Conservation (phyloP, 2,329 filamentous ascomycete species). For the Penicillium sp. region DNA sequence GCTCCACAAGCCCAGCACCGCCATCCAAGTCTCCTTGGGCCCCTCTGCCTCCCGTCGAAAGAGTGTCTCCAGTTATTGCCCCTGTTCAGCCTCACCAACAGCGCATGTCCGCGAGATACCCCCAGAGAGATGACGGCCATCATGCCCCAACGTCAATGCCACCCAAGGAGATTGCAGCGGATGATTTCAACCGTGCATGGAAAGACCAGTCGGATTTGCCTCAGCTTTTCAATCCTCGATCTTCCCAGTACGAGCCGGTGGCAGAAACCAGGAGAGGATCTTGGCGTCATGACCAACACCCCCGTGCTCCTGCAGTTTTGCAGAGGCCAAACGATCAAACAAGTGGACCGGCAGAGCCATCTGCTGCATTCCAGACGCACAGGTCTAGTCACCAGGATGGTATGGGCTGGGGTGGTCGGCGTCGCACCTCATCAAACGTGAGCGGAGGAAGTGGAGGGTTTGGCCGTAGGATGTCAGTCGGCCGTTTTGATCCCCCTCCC, state of each 20-base stretch:
- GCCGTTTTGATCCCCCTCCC: conserved; percentile 45
- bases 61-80: conserved; percentile 66
- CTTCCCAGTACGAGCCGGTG: conserved; percentile 87
- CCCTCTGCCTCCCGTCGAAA: conserved; percentile 77
- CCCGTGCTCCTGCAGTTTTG: conserved; percentile 72
- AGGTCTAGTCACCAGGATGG: conserved; percentile 65
- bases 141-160: conserved; percentile 45
- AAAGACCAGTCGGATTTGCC: conserved; percentile 64
- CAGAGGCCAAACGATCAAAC: conserved; percentile 68
- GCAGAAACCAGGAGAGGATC: conserved; percentile 69
- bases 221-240: conserved; percentile 91
- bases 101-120: conserved; percentile 56
- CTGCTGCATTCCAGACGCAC: conserved; percentile 78
- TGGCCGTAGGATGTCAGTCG: conserved; percentile 61
- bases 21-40: conserved; percentile 93
- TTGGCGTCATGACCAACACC: conserved; percentile 63
- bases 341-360: conserved; percentile 72
- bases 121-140: conserved; percentile 54
- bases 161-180: conserved; percentile 83
- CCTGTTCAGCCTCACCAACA: conserved; percentile 41
- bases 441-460: conserved; percentile 78
- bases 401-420: conserved; percentile 64
- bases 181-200: conserved; percentile 88
- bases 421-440: conserved; percentile 85
- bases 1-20: conserved; percentile 47